Conservation (phyloP, 768 basidiomycete genomes). For the Agrocybe chaxingu region DNA sequence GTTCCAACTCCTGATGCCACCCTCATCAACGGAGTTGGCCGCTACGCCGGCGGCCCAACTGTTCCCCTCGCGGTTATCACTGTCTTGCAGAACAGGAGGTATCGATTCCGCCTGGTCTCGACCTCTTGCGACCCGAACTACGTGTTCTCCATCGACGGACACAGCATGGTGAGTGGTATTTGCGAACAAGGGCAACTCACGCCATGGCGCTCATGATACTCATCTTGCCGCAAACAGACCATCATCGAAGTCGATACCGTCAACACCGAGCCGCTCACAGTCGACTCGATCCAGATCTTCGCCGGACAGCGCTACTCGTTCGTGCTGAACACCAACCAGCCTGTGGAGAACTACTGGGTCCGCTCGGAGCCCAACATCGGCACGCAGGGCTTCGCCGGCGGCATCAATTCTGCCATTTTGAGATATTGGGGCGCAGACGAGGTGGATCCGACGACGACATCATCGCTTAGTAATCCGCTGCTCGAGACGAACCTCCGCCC, state of each 20-base stretch:
- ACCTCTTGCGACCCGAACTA: constrained; percentile 48
- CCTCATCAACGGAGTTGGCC: constrained; percentile 52
- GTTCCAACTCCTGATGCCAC: constrained; percentile 32
- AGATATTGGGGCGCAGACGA: constrained; percentile 41
- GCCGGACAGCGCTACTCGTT: constrained; percentile 29
- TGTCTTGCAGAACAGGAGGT: constrained; percentile 37
- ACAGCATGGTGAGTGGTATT: constrained; percentile 30
- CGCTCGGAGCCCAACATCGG: constrained; percentile 27
- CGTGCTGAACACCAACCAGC: constrained; percentile 41
- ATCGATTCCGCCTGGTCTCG: constrained; percentile 52
- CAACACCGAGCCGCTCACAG: constrained; percentile 37
- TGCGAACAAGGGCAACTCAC: background rate
- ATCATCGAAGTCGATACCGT: constrained; percentile 52
- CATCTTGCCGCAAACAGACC: constrained; percentile 20
- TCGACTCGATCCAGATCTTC: constrained; percentile 42
- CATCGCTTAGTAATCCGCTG: constrained; percentile 23
- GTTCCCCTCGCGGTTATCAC: constrained; percentile 40
- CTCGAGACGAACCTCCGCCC: constrained; percentile 39
- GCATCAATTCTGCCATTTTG: constrained; percentile 47
- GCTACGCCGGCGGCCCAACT: constrained; percentile 38
- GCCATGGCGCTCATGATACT: background rate
- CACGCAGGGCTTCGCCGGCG: constrained; percentile 13
- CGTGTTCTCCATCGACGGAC: constrained; percentile 41
- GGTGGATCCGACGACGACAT: constrained; percentile 37
- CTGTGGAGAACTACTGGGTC: constrained; percentile 51